phyloP scores from a whole-genome alignment of 2,329 filamentous ascomycete species.

The Beauveria sp. region DNA sequence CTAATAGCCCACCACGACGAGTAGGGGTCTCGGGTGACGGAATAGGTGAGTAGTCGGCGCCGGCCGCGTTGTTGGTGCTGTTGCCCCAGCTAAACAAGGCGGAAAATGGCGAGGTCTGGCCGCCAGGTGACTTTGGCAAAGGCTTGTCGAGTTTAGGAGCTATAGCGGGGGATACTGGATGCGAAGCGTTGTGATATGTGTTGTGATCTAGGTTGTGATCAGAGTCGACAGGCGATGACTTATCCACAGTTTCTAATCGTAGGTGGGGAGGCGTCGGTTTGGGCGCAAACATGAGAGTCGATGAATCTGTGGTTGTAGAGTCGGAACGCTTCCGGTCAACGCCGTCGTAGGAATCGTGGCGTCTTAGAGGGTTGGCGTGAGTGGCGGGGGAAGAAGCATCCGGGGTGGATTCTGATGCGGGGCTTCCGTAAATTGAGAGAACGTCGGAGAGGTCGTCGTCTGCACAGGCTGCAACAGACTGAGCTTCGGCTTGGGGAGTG shows the following conservation, averaged over 20 bases:
- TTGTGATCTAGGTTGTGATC: constrained; percentile 22
- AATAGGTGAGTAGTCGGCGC: constrained; percentile 45
- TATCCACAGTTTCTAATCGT: constrained; percentile 37
- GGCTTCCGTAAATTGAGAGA: constrained; percentile 36
- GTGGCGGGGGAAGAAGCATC: constrained; percentile 21
- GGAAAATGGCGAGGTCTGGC: constrained; percentile 39
- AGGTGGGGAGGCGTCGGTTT: constrained; percentile 47
- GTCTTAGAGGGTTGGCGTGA: constrained; percentile 13
- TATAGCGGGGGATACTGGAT: constrained; percentile 19
- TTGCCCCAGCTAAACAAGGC: constrained; percentile 47
- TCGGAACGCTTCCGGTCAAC: constrained; percentile 24
- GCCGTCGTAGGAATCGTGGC: constrained; percentile 22
- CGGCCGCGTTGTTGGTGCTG: constrained; percentile 15
- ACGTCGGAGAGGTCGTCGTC: constrained; percentile 29
- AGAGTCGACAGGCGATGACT: constrained; percentile 15
- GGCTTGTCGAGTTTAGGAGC: constrained; percentile 44
- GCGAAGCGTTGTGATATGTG: constrained; percentile 16
- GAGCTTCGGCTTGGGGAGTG: constrained; percentile 25
- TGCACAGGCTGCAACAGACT: neutral
- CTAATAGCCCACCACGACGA: constrained; percentile 24
- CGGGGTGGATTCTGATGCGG: constrained; percentile 19
- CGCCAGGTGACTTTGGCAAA: constrained; percentile 44
- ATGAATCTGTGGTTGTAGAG: neutral
- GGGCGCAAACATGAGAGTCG: constrained; percentile 37
- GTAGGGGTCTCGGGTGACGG: constrained; percentile 43